Base-by-base conservation (phyloP, 768 basidiomycete genomes). In the Collybia sordida region DNA sequence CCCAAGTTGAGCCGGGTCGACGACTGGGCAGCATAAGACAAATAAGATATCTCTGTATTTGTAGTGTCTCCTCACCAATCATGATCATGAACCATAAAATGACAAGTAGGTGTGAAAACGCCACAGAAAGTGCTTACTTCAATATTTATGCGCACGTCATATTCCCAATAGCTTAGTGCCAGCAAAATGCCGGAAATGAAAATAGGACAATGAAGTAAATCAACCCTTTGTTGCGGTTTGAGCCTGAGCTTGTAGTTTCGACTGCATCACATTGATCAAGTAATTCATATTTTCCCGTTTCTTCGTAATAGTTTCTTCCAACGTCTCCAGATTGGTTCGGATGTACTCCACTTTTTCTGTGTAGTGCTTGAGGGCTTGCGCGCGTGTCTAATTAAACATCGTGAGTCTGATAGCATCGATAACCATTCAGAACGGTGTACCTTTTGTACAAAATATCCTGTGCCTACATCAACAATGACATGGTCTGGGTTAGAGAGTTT, bases 381-480 rank as follows among this genome's bases (percentile, higher is more conserved):
- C 69, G 18, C 88, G 87, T 6, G 87, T 86, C 95, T 98, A 65
- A n/a, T 31, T 6, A 12, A 31, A 4, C 9, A 3, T 12, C 9
- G 11, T 31, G 9, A 31, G 14, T 31, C 31, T 11, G 31, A 31
- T 31, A 4, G 14, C 31, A 31, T 31, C 31, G 31, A 14, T 11
- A 14, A 31, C 14, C 9, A 4, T 12, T 14, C 31, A 31, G 11
- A 31, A 14, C 31, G 18, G 47, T 73, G 38, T 41, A 92, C 97
- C 80, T 98, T 99, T 70, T 91, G 85, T 15, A 98, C 90, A 58
- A 87, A 98, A 68, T 98, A 99, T 0, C 97, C 96, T 0, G 96
- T 98, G 1, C 97, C 97, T 22, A 98, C 79, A 64, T 99, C 97
- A 34, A 98, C 83, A 54, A 98, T 86, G 41, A 99, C 95, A 58